phyloP scores from a whole-genome alignment of 2,329 filamentous ascomycete genomes.

The Pseudogymnoascus sp. region DNA sequence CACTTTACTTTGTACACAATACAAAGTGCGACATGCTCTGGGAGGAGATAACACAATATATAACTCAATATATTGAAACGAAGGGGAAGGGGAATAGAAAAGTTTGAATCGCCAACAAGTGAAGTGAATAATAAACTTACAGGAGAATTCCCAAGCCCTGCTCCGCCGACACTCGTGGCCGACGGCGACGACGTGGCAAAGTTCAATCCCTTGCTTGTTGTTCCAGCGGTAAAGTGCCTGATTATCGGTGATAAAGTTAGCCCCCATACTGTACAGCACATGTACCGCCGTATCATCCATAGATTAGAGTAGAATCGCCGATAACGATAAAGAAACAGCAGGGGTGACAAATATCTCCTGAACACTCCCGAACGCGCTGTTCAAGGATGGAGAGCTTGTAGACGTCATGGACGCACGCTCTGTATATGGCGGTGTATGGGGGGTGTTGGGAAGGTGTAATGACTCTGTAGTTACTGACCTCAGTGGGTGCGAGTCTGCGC shows the following conservation, averaged over 20 bases:
- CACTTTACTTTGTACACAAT: background rate
- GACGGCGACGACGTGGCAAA: constrained; percentile 57
- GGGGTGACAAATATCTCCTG: constrained; percentile 10
- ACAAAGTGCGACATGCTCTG: background rate
- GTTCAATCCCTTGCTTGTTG: constrained; percentile 25
- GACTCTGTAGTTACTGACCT: constrained; percentile 34
- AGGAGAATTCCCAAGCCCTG: constrained; percentile 49
- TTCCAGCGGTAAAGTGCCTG: constrained; percentile 11
- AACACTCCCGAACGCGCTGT: constrained; percentile 8
- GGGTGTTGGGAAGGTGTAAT: background rate
- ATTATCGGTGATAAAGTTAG: constrained; percentile 21
- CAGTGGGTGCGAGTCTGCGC: constrained; percentile 41
- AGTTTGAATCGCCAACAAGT: constrained; percentile 15
- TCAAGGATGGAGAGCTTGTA: constrained; percentile 11
- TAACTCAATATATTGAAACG: background rate
- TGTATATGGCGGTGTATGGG: background rate
- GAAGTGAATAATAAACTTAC: constrained; percentile 42
- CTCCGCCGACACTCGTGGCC: constrained; percentile 45
- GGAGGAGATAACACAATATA: background rate
- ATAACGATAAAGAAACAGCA: constrained; percentile 20
- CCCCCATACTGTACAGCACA: constrained; percentile 8
- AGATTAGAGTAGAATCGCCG: constrained; percentile 14
- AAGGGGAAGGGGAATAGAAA: background rate
- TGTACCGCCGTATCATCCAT: background rate
- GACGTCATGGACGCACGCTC: background rate